Conservation (phyloP, 768 basidiomycete genomes). For the Amanita thiersii region DNA sequence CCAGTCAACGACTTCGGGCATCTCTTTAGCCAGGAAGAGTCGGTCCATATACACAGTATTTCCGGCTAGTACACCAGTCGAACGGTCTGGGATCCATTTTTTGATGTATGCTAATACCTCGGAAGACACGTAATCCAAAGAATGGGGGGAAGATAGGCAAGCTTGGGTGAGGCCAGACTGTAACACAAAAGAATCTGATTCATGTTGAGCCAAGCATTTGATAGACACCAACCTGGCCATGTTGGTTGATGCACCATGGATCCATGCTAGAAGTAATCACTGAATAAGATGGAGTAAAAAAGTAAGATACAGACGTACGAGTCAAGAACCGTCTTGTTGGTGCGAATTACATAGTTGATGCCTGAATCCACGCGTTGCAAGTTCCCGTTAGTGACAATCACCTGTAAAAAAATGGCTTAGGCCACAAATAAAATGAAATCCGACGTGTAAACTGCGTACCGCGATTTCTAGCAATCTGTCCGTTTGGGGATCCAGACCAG, state of each 20-base stretch:
- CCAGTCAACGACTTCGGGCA: constrained; percentile 76
- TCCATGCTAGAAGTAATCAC: constrained; percentile 53
- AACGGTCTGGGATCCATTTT: constrained; percentile 68
- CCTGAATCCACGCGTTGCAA: constrained; percentile 77
- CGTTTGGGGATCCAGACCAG: constrained; percentile 57
- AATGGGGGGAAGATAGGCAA: constrained; percentile 65
- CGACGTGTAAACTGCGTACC: constrained; percentile 37
- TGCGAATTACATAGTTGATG: constrained; percentile 65
- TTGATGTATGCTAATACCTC: constrained; percentile 72
- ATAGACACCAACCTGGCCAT: constrained; percentile 73
- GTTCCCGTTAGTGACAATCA: constrained; percentile 83
- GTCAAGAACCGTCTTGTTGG: constrained; percentile 63
- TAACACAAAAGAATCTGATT: neutral
- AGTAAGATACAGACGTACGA: constrained; percentile 32
- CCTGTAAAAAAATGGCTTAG: constrained; percentile 28
- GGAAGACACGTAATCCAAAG: constrained; percentile 48
- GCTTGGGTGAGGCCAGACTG: constrained; percentile 79
- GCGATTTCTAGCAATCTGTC: constrained; percentile 81
- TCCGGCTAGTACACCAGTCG: constrained; percentile 70
- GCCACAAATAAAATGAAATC: neutral
- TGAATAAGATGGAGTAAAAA: neutral
- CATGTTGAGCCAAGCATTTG: constrained; percentile 14
- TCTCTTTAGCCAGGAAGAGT: constrained; percentile 61
- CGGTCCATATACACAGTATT: constrained; percentile 82
- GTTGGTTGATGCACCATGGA: constrained; percentile 81